Evolutionary conservation across 2,329 filamentous ascomycete genomes (phyloP), one percentile per base, ranked within the genome.

Genomic region (Cordyceps javanica): DNA sequence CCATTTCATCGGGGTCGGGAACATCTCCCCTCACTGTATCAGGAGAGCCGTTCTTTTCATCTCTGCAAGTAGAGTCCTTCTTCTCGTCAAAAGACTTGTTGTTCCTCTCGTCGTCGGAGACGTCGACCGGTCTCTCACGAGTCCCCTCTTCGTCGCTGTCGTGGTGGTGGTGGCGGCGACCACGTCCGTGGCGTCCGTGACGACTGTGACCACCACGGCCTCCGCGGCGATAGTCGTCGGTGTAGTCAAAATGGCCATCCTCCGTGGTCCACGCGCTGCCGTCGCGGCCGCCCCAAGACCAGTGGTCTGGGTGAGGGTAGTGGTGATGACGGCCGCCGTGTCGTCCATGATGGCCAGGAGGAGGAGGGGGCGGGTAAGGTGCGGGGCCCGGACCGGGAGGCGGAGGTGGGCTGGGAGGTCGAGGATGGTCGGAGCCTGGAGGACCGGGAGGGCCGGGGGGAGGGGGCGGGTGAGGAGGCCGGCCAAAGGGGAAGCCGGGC

Each of bases 31-130:
- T 62, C 62, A 66, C 57, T 51, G 70, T 72, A 23, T 73, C 72
- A 6, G 72, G 65, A 19, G 71, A 68, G 44, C 64, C 64, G n/a
- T 69, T 68, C 64, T 68, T 73, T 45, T 73, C 70, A 19, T 66
- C 64, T 44, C 67, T 62, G 51, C 60, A 52, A 23, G 62, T 1
- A 10, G 25, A 32, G 6, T 2, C 59, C 46, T 59, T 59, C n/a
- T 65, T 61, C 28, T 64, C 64, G 2, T 69, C 67, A 28, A 56
- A 60, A 23, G 42, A 41, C 53, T 60, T 46, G 57, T 56, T 44
- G 55, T 57, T 58, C 58, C 62, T 67, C 34, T 65, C 63, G 44
- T 65, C 64, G 11, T 62, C 60, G 44, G 58, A 61, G 19, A 55
- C 54, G 23, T 61, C 64, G 39, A 61, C 62, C 21, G 62, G 64